Evolutionary conservation across 257 asterid genomes (phyloP).

Genomic region (Solanum arcanum): DNA sequence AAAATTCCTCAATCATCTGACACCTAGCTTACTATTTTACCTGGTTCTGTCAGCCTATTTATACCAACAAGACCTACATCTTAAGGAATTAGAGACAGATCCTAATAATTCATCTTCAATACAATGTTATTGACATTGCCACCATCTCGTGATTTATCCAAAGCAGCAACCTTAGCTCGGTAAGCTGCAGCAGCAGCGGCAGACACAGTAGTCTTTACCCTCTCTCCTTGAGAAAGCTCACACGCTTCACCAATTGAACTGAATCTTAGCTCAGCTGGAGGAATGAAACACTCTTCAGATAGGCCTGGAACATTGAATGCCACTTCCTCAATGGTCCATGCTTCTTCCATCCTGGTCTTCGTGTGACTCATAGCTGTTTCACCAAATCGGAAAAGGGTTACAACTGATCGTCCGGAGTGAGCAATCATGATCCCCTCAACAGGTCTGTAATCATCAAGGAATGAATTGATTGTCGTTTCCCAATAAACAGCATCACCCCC

Average conservation of each 20-base stretch:
- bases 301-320: conserved; percentile 57
- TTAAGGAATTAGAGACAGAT: background rate
- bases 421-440: conserved; percentile 81
- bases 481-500: conserved; percentile 65
- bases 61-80: conserved; percentile 14
- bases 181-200: conserved; percentile 39
- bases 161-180: conserved; percentile 36
- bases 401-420: conserved; percentile 61
- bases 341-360: conserved; percentile 74
- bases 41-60: conserved; percentile 23
- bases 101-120: conserved; percentile 28
- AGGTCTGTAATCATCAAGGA: conserved; percentile 51
- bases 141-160: conserved; percentile 19
- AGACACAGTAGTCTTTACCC: conserved; percentile 22
- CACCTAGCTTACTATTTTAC: conserved; percentile 14
- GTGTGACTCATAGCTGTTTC: conserved; percentile 76
- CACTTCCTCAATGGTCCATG: conserved; percentile 62
- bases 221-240: conserved; percentile 41
- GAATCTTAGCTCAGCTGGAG: conserved; percentile 58
- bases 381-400: conserved; percentile 62
- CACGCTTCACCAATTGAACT: conserved; percentile 36
- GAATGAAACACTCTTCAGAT: conserved; percentile 60
- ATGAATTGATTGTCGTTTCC: conserved; percentile 67
- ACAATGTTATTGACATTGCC: conserved; percentile 21
- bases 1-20: conserved; percentile 20